Evolutionary conservation across 768 basidiomycete genomes (phyloP), one percentile per base, ranked within the genome.

Genomic region (Phlebiopsis gigantea): DNA sequence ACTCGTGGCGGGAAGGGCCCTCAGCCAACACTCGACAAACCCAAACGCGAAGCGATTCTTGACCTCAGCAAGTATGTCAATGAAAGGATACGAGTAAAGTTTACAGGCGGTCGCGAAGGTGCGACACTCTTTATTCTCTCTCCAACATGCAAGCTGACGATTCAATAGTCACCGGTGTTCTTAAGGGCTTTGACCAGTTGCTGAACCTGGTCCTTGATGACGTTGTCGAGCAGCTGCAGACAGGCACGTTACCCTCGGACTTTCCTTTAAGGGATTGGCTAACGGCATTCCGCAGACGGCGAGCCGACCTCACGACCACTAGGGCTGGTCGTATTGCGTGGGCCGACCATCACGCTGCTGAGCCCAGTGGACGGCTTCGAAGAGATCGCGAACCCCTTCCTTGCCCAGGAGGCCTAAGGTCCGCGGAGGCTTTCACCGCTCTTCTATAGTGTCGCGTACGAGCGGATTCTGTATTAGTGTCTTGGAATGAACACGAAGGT

Each of bases 31-130:
- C 75, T 82, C 67, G 81, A 93, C 63, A 92, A 89, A 68, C 90
- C 90, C 44, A 90, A 89, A 70, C 82, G 91, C 43, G 96, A 98
- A 71, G 91, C 93, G 26, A 98, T 98, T 71, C 83, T 98, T 29
- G 94, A 98, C 71, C 84, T 98, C 29, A 84, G 90, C 48, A 95
- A 96, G 71, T 98, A 97, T 65, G 88, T 89, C 52, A 90, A 96
- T 71, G 86, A 94, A 71, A 81, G 84, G 60, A 91, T 99, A 68
- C 76, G 93, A 55, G 94, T 98, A 66, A 98, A 97, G 72, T 98
- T 99, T 68, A 93, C 93, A n/a, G 97, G 97, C 44, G 96, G 96
- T 39, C 77, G 97, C 41, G 94, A 99, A 82, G 94, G 95, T 91
- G 59, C 50, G 56, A 1, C 39, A n/a, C 4, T 43, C 31, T 30